phyloP scores from a whole-genome alignment of 768 basidiomycete genomes.

The Pholiota microspora region DNA sequence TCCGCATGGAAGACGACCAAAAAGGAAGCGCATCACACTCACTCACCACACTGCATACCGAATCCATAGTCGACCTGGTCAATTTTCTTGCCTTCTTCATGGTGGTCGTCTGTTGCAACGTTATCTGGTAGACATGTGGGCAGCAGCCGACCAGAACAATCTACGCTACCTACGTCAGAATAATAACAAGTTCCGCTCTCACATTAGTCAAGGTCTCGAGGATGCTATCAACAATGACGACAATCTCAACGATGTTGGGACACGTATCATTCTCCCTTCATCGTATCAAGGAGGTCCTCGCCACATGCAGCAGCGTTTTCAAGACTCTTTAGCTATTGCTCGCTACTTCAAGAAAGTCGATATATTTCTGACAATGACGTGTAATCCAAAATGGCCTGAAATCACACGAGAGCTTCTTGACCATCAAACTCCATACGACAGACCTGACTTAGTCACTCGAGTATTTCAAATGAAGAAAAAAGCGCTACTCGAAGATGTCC shows the following conservation, averaged over 20 bases:
- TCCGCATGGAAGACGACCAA: background rate
- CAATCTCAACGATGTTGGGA: slow-evolving; percentile 30
- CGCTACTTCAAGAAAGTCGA: slow-evolving; percentile 34
- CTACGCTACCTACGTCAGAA: slow-evolving; percentile 31
- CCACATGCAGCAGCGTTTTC: slow-evolving; percentile 40
- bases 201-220: slow-evolving; percentile 21
- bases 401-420: slow-evolving; percentile 36
- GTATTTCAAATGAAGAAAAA: too few species aligned
- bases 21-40: slow-evolving; percentile 24
- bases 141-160: slow-evolving; percentile 33
- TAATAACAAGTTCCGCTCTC: slow-evolving; percentile 30
- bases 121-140: slow-evolving; percentile 35
- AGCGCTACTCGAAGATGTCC: slow-evolving; percentile 34
- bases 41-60: slow-evolving; percentile 28
- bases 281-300: slow-evolving; percentile 39
- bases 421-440: slow-evolving; percentile 37
- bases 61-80: slow-evolving; percentile 22
- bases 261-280: slow-evolving; percentile 36
- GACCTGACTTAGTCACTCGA: too few species aligned
- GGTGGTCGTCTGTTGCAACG: slow-evolving; percentile 36
- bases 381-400: slow-evolving; percentile 44
- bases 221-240: slow-evolving; percentile 27
- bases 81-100: slow-evolving; percentile 28
- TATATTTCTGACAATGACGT: slow-evolving; percentile 52
- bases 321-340: slow-evolving; percentile 47